Conservation (phyloP, 192 early-diverging fungal species). For the Umbelopsis ramanniana region DNA sequence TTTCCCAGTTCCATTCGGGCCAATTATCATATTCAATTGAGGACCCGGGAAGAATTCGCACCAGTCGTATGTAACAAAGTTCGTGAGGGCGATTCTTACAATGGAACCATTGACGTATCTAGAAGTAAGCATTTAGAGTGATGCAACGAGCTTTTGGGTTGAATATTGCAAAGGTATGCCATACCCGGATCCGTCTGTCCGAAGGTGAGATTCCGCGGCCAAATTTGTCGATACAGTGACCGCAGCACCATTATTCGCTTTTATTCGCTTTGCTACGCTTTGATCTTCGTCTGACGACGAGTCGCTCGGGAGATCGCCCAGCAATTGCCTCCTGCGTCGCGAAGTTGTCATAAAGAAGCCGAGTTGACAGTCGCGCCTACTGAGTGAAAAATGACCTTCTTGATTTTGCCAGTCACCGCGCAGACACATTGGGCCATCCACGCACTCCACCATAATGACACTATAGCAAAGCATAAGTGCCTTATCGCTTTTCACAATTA, state of each 20-base stretch:
- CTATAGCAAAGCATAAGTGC: too few relatives aligned
- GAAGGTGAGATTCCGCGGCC: not conserved
- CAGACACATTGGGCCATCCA: not conserved
- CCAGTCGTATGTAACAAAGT: constrained; percentile 96
- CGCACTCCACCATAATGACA: too few relatives aligned
- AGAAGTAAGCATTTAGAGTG: not conserved
- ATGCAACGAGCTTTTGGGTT: too few relatives aligned
- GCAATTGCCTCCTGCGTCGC: not conserved
- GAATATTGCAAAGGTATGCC: not conserved
- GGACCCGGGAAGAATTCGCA: constrained; percentile 89
- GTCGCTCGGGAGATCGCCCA: not conserved
- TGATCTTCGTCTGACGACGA: constrained; percentile 17
- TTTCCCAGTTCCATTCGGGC: constrained; percentile 97
- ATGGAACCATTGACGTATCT: constrained; percentile 72
- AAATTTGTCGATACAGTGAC: not conserved
- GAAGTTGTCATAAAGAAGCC: not conserved
- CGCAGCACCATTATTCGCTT: not conserved
- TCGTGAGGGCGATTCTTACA: constrained; percentile 72
- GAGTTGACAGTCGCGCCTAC: not conserved
- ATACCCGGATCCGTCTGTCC: not conserved
- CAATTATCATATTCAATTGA: constrained; percentile 97
- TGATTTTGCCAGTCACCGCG: not conserved
- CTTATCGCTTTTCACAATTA: too few relatives aligned
- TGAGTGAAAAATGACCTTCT: not conserved
- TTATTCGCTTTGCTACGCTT: not conserved